phyloP scores from a whole-genome alignment of 1,284 basidiomycete genomes.

The Cutaneotrichosporon sp. region DNA sequence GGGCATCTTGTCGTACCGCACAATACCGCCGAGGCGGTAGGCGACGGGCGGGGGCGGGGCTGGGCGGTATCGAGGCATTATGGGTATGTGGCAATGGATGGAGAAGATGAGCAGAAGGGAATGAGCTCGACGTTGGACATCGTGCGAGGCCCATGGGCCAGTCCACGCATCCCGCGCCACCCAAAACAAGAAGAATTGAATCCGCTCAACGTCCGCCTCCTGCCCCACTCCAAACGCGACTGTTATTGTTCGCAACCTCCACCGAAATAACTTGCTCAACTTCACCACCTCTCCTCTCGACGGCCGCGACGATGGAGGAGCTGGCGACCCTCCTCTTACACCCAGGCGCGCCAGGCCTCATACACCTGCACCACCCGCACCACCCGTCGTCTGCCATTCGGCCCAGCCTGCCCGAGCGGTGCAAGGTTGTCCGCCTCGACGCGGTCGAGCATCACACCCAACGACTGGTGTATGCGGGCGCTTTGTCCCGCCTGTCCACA shows the following conservation, averaged over 20 bases:
- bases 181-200: neutral
- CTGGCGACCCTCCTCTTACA: conserved; percentile 54
- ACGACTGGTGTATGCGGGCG: conserved; percentile 63
- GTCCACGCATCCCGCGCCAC: neutral
- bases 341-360: conserved; percentile 58
- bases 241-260: too few species aligned
- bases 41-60: conserved; percentile 21
- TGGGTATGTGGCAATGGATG: neutral
- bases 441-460: conserved; percentile 62
- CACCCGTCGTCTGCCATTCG: conserved; percentile 45
- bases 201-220: neutral
- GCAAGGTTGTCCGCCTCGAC: conserved; percentile 53
- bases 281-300: too few species aligned
- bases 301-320: conserved; percentile 13
- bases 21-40: conserved; percentile 16
- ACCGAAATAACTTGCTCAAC: neutral
- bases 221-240: too few species aligned
- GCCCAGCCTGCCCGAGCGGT: conserved; percentile 44
- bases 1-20: conserved; percentile 17
- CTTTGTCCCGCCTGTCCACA: conserved; percentile 58
- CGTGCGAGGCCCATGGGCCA: too few species aligned
- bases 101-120: too few species aligned
- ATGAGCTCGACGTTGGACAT: too few species aligned
- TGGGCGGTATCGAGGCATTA: conserved; percentile 25
- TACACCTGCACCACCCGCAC: conserved; percentile 63